phyloP scores from a whole-genome alignment of 768 basidiomycete genomes.

The Lentinula boryana region DNA sequence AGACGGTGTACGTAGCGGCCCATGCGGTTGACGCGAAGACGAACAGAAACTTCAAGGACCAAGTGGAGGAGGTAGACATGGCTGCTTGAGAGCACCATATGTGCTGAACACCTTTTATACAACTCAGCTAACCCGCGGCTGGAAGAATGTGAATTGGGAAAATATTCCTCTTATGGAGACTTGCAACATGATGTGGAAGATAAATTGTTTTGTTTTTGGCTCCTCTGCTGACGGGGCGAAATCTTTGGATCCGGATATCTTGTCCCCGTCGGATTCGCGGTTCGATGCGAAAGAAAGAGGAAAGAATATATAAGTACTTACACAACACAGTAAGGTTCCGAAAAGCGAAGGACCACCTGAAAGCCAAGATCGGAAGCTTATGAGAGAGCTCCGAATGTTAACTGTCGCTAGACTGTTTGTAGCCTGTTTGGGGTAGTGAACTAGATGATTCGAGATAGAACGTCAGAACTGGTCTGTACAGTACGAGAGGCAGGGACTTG shows the following conservation, averaged over 20 bases:
- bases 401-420: neutral
- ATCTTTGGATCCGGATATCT: neutral
- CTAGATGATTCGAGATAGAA: neutral
- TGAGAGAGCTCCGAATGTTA: neutral
- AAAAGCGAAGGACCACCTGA: neutral
- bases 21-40: slow-evolving; percentile 15
- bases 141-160: neutral
- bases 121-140: neutral
- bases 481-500: neutral
- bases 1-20: slow-evolving; percentile 38
- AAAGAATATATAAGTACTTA: neutral
- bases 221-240: neutral
- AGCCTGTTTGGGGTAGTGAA: neutral
- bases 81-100: neutral
- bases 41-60: slow-evolving; percentile 12
- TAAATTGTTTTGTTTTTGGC: neutral
- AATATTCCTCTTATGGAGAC: neutral
- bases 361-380: neutral
- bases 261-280: neutral
- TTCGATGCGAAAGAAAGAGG: neutral
- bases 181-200: neutral
- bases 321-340: neutral
- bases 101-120: neutral
- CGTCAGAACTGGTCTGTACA: neutral
- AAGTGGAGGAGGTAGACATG: slow-evolving; percentile 9